Conservation (phyloP, 2,329 filamentous ascomycete genomes). For the Botrytis aclada region DNA sequence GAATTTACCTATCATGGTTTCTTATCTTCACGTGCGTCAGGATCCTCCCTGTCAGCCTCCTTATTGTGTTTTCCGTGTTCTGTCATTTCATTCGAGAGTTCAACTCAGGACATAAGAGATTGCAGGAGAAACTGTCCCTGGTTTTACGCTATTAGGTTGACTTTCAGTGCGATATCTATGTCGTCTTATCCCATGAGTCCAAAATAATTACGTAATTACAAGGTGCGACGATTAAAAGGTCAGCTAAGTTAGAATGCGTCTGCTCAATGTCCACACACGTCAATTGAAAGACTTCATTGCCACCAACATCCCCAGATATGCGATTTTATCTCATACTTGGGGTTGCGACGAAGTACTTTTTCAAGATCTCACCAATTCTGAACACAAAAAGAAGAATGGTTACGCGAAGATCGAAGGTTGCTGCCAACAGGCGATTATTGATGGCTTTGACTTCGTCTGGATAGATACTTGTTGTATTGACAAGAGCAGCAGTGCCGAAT, state of each 20-base stretch:
- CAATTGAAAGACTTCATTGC: neutral
- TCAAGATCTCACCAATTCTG: neutral
- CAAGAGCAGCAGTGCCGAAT: slow-evolving; percentile 21
- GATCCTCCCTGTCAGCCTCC: neutral
- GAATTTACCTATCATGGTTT: neutral
- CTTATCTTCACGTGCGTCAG: neutral
- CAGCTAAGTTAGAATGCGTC: slow-evolving; percentile 5
- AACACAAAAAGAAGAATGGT: neutral
- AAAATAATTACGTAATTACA: neutral
- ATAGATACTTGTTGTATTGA: slow-evolving; percentile 27
- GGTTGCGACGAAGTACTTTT: neutral
- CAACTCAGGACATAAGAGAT: neutral
- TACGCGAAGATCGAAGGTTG: slow-evolving; percentile 6
- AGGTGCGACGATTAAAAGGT: neutral
- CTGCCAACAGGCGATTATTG: neutral
- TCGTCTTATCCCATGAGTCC: neutral
- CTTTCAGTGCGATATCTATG: neutral
- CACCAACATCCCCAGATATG: neutral
- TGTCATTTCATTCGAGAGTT: neutral
- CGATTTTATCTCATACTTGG: slow-evolving; percentile 9
- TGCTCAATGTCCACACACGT: neutral
- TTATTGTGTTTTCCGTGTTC: neutral
- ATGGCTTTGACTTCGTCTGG: slow-evolving; percentile 7
- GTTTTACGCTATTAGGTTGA: neutral
- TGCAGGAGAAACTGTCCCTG: neutral